Conservation (phyloP, 345 rosid species). For the Pugionium dolabratum region DNA sequence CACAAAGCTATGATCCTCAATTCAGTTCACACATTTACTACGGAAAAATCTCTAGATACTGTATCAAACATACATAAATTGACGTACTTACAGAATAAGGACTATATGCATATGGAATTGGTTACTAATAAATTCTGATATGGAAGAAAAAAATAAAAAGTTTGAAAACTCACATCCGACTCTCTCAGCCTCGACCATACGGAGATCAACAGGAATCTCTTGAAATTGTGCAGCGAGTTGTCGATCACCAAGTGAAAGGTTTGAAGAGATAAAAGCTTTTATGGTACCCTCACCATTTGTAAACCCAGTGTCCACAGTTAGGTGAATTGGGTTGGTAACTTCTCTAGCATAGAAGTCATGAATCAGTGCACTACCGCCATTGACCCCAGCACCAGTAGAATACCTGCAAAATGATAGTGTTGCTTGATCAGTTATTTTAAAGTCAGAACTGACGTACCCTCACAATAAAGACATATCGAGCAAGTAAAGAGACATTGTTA, state of each 20-base stretch:
- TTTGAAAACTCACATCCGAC: conserved; percentile 74
- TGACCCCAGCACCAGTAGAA: conserved; percentile 92
- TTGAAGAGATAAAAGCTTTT: conserved; percentile 77
- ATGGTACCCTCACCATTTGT: conserved; percentile 71
- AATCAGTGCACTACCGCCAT: conserved; percentile 84
- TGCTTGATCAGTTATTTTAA: conserved; percentile 1
- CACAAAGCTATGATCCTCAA: not conserved
- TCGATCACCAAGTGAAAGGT: conserved; percentile 75
- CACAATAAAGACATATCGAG: too few relatives aligned
- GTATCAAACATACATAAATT: conserved; percentile 20
- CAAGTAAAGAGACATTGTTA: too few relatives aligned
- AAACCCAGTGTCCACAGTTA: conserved; percentile 88
- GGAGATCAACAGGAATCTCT: conserved; percentile 94
- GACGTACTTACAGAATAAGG: not conserved
- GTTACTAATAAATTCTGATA: not conserved
- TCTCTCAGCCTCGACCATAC: conserved; percentile 92
- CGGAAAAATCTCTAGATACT: conserved; percentile 57
- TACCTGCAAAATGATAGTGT: conserved; percentile 52
- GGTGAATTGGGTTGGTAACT: conserved; percentile 81
- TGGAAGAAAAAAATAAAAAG: not conserved
- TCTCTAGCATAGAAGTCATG: conserved; percentile 93
- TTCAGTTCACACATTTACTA: not conserved
- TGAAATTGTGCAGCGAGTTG: conserved; percentile 93
- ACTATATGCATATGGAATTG: not conserved
- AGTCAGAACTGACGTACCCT: conserved; percentile 40